Base-by-base conservation (phyloP, 768 basidiomycete genomes). In the Xerocomus potaroensis region DNA sequence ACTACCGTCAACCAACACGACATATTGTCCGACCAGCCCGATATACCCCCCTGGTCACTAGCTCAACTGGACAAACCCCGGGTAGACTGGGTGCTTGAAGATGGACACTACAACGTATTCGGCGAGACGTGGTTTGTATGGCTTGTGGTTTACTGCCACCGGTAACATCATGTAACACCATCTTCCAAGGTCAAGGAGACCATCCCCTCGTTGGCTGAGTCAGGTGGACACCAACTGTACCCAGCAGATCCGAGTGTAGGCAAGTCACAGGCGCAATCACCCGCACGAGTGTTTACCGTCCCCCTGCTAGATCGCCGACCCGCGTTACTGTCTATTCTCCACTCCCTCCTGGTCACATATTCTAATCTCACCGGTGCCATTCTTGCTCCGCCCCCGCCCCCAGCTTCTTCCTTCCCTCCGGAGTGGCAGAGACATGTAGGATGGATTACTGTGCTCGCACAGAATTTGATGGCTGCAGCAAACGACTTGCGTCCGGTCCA, bases 71-170 rank as follows among this genome's bases (percentile, higher is more conserved):
- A 92, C 61, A 91, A 86, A 66, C 92, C 92, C 30, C 78, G 90
- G 36, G 82, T 87, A 12, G 91, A 93, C 59, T 93, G 91, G 91
- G 87, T 95, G 42, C 73, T 89, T 1, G 87, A 92, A 55, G 89
- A 90, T 50, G 84, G 85, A 1, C 73, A 80, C 51, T 95, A 91
- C 63, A 77, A 78, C 43, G 84, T 84, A 14, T 95, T 86, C 66
- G 91, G 89, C n/a, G 88, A 93, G 63, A 76, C 76, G 57, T 95
- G 89, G 87, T 85, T 85, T 79, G 89, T 92, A 71, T 67, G 87
- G 63, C 56, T 16, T 10, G 34, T 41, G 27, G 55, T 39, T 53
- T 40, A 44, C 26, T 37, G 35, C 34, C 33, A 53, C n/a, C n/a
- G n/a, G n/a, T n/a, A n/a, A 35, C 55, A 51, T 44, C 43, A 42